Conservation (phyloP, 345 rosid genomes). For the Gossypium raimondii region DNA sequence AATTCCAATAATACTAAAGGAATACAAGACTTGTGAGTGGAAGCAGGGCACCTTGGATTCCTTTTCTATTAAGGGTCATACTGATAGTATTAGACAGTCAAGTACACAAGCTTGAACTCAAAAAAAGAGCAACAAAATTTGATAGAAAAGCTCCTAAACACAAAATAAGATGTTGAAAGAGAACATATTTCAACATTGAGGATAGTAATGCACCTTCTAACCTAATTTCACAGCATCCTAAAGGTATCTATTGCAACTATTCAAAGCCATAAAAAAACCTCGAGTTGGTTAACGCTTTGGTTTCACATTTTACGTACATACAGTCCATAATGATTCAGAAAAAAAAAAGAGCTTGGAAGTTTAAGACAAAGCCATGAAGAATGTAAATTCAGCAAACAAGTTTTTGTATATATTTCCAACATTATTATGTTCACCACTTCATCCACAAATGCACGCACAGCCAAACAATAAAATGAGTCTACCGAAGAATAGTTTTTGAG, state of each 20-base stretch:
- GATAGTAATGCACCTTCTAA: neutral
- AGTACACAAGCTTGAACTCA: neutral
- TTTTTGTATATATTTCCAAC: neutral
- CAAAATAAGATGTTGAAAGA: neutral
- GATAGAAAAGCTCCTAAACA: conserved; percentile 1
- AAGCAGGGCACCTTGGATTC: neutral
- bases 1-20: neutral
- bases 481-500: neutral
- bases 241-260: neutral
- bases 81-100: neutral
- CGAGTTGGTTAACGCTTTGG: neutral
- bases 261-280: neutral
- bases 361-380: neutral
- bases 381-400: neutral
- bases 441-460: neutral
- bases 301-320: neutral
- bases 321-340: neutral
- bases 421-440: neutral
- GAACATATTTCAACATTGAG: neutral
- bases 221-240: neutral
- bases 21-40: neutral
- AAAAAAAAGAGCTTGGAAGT: neutral
- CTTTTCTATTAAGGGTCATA: neutral
- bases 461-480: neutral
- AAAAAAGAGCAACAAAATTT: neutral